Conservation (phyloP, 2,329 filamentous ascomycete species). For the Sclerotinia spermophila region DNA sequence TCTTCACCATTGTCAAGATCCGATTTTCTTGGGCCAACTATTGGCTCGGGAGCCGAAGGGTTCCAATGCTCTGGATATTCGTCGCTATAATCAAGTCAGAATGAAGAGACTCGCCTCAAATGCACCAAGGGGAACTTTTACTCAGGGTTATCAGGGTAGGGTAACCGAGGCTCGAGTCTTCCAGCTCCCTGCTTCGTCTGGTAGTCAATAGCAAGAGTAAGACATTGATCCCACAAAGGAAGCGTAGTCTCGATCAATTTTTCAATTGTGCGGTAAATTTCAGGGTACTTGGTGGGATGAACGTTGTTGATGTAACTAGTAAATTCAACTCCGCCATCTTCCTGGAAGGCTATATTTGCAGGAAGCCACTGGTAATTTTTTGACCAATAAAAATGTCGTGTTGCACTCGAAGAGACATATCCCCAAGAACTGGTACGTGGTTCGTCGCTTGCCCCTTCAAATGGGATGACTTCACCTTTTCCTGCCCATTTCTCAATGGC, state of each 20-base stretch:
- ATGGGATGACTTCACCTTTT: conserved; percentile 27
- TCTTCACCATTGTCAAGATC: conserved; percentile 14
- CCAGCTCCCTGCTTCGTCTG: neutral
- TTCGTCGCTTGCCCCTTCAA: neutral
- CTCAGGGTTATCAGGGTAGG: neutral
- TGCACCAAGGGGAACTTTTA: conserved; percentile 9
- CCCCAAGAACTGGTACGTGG: neutral
- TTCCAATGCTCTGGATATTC: neutral
- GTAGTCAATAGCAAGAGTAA: conserved; percentile 14
- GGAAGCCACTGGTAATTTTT: conserved; percentile 10
- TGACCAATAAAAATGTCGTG: neutral
- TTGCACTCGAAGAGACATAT: no score
- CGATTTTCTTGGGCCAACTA: neutral
- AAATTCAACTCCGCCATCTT: conserved; percentile 29
- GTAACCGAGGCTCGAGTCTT: neutral
- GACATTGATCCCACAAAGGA: conserved; percentile 38
- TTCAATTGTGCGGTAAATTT: conserved; percentile 41
- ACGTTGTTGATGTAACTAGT: conserved; percentile 46
- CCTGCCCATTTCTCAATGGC: conserved; percentile 31
- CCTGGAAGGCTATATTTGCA: conserved; percentile 4
- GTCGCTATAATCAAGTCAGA: conserved; percentile 25
- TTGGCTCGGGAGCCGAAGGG: conserved; percentile 22
- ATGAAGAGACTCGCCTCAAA: conserved; percentile 4
- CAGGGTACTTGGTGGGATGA: conserved; percentile 38
- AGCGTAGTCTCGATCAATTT: conserved; percentile 36